Evolutionary conservation across 2,329 filamentous ascomycete genomes (phyloP), one percentile per base, ranked within the genome.

Genomic region (Hypoxylon sp.): DNA sequence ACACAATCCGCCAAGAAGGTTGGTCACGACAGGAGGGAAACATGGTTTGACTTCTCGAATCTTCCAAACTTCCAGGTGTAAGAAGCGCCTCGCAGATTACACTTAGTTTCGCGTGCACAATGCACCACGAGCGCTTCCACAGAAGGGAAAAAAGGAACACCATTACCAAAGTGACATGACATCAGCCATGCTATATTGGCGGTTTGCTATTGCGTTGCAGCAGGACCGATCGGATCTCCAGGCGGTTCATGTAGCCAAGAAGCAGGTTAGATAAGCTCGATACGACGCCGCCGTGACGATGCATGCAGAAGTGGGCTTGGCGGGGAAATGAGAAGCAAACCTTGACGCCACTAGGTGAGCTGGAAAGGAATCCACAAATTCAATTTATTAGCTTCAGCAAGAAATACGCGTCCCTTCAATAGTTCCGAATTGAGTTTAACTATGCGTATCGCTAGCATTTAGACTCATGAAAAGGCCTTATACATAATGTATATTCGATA

Each of bases 231-330:
- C 60, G 32, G 65, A 65, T 55, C 56, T 60, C 23, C 51, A 23
- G 45, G 50, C 49, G 17, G 14, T 17, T 43, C 60, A 67, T 55
- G 49, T 36, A 34, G 55, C 59, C 64, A 59, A 67, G 49, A 48
- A 50, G 23, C 32, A 19, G 32, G 38, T 48, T 41, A 53, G 58
- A 62, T 68, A 65, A 62, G 62, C 58, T 58, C 48, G 52, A 62
- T 65, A 25, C 65, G 10, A 68, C 61, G 28, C 34, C 61, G 28
- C 34, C 48, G 41, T 51, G 19, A 60, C 41, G 34, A 43, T n/a
- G 25, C 52, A 43, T 30, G 48, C 14, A 17, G 19, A 30, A 30
- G 28, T 30, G 28, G 43, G 30, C 60, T 64, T 61, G 65, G 57
- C 60, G 56, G 25, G 32, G 25, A 36, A 41, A 25, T 21, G n/a